phyloP scores from a whole-genome alignment of 441 rosid species.

The Omphalea diandra region DNA sequence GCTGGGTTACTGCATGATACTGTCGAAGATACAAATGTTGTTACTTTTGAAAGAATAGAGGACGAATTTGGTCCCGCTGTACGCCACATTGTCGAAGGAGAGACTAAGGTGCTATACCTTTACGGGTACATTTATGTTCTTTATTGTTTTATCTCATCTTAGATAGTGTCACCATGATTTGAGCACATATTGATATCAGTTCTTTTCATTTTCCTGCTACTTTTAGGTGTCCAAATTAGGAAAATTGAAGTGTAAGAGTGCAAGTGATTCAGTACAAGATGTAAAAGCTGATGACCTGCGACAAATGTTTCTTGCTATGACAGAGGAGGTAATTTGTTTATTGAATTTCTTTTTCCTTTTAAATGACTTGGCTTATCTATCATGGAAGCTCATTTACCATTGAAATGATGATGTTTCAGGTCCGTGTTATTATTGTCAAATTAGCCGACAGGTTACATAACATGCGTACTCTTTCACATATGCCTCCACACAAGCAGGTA shows the following conservation, averaged over 20 bases:
- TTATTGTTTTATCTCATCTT: slow-evolving; percentile 7
- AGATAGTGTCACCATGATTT: slow-evolving; percentile 16
- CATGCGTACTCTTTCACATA: slow-evolving; percentile 92
- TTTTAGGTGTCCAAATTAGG: slow-evolving; percentile 96
- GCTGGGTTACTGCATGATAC: slow-evolving; percentile 98
- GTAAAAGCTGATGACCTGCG: slow-evolving; percentile 98
- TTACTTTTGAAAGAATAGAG: slow-evolving; percentile 93
- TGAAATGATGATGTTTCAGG: slow-evolving; percentile 50
- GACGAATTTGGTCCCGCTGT: slow-evolving; percentile 88
- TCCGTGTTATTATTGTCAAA: slow-evolving; percentile 97
- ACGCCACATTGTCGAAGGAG: slow-evolving; percentile 95
- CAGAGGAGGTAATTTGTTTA: slow-evolving; percentile 69
- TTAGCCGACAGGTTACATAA: slow-evolving; percentile 97
- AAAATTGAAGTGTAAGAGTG: slow-evolving; percentile 78
- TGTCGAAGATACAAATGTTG: slow-evolving; percentile 94
- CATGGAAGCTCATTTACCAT: slow-evolving; percentile 17
- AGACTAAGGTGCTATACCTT: slow-evolving; percentile 75
- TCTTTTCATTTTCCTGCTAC: slow-evolving; percentile 20
- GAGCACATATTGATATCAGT: slow-evolving; percentile 16
- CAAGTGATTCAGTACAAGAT: slow-evolving; percentile 73
- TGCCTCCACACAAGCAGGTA: slow-evolving; percentile 99
- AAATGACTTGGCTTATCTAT: neutral
- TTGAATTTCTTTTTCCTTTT: neutral
- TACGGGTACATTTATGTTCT: slow-evolving; percentile 21
- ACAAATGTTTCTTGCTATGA: slow-evolving; percentile 98